Conservation (phyloP, 31 red algal species). For the Porphyra umbilicalis region DNA sequence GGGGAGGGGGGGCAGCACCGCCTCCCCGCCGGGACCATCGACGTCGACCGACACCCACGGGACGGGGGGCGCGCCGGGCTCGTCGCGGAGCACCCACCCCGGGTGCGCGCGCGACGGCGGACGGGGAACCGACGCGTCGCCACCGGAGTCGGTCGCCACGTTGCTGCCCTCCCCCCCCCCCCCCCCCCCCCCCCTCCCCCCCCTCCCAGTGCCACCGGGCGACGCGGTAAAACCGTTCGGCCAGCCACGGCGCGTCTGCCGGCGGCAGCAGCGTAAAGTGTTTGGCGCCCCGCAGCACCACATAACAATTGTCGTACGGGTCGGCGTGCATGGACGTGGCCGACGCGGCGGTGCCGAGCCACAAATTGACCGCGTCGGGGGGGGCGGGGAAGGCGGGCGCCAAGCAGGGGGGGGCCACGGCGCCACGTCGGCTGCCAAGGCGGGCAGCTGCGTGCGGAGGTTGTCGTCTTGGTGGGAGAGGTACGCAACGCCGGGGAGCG, state of each 20-base stretch:
- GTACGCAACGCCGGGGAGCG: constrained; percentile 28
- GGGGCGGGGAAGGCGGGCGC: constrained; percentile 32
- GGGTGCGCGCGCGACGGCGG: neutral
- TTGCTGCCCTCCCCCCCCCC: constrained; percentile 23
- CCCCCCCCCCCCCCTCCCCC: constrained; percentile 9
- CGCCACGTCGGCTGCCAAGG: constrained; percentile 9
- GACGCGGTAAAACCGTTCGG: constrained; percentile 10
- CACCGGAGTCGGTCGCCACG: neutral
- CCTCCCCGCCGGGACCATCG: neutral
- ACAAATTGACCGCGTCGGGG: constrained; percentile 41
- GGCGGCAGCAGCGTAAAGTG: constrained; percentile 57
- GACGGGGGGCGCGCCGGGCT: neutral
- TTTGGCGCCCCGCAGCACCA: constrained; percentile 37
- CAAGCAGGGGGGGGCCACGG: constrained; percentile 12
- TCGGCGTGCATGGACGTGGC: constrained; percentile 44
- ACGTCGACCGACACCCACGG: constrained; percentile 3
- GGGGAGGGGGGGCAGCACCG: neutral
- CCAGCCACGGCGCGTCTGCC: constrained; percentile 35
- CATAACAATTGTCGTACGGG: constrained; percentile 58
- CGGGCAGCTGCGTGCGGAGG: constrained; percentile 21
- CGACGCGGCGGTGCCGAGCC: constrained; percentile 43
- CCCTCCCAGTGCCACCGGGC: constrained; percentile 25
- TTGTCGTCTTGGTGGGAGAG: constrained; percentile 46
- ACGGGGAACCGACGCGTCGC: neutral
- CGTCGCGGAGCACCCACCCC: neutral